Evolutionary conservation across 768 basidiomycete genomes (phyloP), one percentile per base, ranked within the genome.

Genomic region (Rhizopogon rudus): DNA sequence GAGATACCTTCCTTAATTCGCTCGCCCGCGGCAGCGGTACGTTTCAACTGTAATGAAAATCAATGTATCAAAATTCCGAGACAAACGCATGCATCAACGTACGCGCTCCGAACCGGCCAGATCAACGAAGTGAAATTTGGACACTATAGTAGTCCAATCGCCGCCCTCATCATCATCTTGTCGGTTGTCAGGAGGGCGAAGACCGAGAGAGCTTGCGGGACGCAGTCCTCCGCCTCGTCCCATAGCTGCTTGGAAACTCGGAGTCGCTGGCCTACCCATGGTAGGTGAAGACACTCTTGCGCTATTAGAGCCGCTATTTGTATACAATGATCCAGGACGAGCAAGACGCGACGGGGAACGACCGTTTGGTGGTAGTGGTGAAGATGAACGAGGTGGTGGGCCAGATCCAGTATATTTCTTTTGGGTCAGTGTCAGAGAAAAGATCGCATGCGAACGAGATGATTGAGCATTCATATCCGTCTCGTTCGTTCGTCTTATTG

Each of bases 401-500:
- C 82, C 80, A 20, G 82, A 79, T 25, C 93, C 93, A 37, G 81
- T 78, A 66, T 76, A 92, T 69, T 88, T 93, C 77, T 88, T 92
- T 73, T 98, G 96, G 3, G 86, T 91, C 53, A 99, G 77, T 12
- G 93, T 97, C 51, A 99, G 77, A 40, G 96, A 98, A 73, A 99
- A 98, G 71, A 99, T 98, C 59, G 97, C 97, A 80, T 99, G 97
- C 29, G 93, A 97, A 55, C 97, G 88, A 40, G 96, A 98, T 1
- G 91, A 94, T 69, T 97, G 93, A 25, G 96, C 93, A 69, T 99
- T 99, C 96, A 98, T 98, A 66, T 93, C 92, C 33, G 97, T 99
- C 70, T 95, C 92, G 59, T 96, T 95, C 9, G 97, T 98, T 53
- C 95, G 85, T 31, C 97, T 82, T 42, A 96, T 88, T 14, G 91